Conservation (phyloP, 148 eudicot genomes). For the Dianthus caryophyllus region DNA sequence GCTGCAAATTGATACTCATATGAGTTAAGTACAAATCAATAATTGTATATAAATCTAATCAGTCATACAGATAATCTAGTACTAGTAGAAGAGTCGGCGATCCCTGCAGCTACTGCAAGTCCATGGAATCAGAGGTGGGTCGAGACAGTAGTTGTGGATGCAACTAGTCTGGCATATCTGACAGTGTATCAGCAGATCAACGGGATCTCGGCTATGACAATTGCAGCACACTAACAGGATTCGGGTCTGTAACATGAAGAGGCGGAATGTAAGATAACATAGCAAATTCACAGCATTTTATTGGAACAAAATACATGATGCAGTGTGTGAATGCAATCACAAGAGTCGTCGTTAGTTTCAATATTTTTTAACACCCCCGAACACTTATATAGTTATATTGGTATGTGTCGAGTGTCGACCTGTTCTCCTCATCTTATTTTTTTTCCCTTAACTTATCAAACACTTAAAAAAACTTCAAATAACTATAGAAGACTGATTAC, state of each 20-base stretch:
- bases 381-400: no score
- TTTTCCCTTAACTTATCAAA: no score
- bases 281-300: neutral
- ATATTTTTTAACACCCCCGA: neutral
- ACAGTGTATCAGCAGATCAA: constrained; percentile 56
- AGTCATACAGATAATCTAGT: neutral
- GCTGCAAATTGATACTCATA: neutral
- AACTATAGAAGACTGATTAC: no score
- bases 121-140: constrained; percentile 84
- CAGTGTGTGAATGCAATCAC: neutral
- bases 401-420: no score
- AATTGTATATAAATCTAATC: neutral
- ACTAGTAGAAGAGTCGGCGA: constrained; percentile 39
- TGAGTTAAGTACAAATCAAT: neutral
- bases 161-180: constrained; percentile 48
- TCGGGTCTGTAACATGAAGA: constrained; percentile 26
- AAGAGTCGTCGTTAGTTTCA: no score
- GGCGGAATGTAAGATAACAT: neutral
- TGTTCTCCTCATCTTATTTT: no score
- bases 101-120: constrained; percentile 66
- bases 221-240: constrained; percentile 37
- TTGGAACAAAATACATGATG: neutral
- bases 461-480: no score
- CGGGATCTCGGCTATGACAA: constrained; percentile 60
- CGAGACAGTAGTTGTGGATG: constrained; percentile 74